Evolutionary conservation across 805 yeast genomes (phyloP).

Genomic region (Kurtzmaniella cleridarum): DNA sequence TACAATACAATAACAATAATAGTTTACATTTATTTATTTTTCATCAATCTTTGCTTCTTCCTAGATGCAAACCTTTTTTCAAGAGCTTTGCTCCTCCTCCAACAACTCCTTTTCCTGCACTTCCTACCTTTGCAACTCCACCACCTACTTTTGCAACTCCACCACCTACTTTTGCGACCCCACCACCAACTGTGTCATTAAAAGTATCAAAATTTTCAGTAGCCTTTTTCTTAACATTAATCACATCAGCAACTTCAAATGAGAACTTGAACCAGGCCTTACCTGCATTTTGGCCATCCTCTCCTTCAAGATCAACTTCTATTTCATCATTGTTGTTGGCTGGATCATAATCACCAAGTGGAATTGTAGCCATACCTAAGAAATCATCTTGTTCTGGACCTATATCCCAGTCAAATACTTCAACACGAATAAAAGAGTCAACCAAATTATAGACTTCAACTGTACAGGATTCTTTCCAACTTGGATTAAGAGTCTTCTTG

Average conservation of each 20-base stretch:
- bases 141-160: conserved; percentile 35
- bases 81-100: conserved; percentile 30
- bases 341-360: conserved; percentile 58
- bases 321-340: conserved; percentile 41
- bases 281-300: conserved; percentile 58
- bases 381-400: conserved; percentile 83
- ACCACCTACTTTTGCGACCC: conserved; percentile 34
- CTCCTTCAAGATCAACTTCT: conserved; percentile 48
- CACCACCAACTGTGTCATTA: conserved; percentile 44
- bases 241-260: conserved; percentile 69
- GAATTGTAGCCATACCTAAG: conserved; percentile 60
- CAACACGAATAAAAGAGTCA: conserved; percentile 52
- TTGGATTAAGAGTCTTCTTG: conserved; percentile 88
- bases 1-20: too few species aligned
- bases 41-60: conserved; percentile 9
- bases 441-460: conserved; percentile 57
- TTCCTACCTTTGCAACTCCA: conserved; percentile 32
- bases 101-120: conserved; percentile 40
- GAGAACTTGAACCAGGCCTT: conserved; percentile 49
- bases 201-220: conserved; percentile 42
- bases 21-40: not conserved
- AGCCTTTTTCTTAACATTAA: conserved; percentile 31
- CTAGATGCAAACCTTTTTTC: conserved; percentile 33
- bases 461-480: conserved; percentile 69
- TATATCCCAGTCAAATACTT: conserved; percentile 86